These are phyloP conservation scores for Cornus kousa DNA, from an alignment of 148 eudicot genomes.

Conservation along the genomic window DNA sequence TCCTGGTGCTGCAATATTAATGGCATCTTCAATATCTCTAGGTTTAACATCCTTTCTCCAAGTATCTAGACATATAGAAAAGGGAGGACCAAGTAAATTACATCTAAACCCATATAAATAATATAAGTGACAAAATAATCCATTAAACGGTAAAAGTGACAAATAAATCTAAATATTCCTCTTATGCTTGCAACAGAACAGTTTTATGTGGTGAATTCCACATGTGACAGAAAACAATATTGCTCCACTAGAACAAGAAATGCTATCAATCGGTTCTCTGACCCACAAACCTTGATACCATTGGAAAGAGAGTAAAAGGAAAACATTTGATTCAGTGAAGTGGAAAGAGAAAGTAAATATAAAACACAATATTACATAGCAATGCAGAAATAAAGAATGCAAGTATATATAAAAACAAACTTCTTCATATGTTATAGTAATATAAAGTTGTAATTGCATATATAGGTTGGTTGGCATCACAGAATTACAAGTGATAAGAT, in stretches of 20 bases:
- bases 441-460: background rate
- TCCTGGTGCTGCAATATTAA: constrained; percentile 63
- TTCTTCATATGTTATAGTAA: background rate
- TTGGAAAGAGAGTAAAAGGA: too few relatives aligned
- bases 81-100: background rate
- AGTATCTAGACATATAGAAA: constrained; percentile 56
- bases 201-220: background rate
- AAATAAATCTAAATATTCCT: background rate
- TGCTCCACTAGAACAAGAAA: background rate
- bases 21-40: constrained; percentile 58
- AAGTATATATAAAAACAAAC: background rate
- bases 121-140: background rate
- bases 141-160: background rate
- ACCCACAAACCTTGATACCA: background rate
- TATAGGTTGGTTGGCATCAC: too few relatives aligned
- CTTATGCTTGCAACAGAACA: background rate
- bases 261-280: background rate
- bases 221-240: background rate
- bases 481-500: background rate
- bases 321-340: too few relatives aligned
- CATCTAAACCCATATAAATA: background rate
- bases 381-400: background rate
- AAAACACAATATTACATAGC: too few relatives aligned
- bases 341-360: too few relatives aligned
- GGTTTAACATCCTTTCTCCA: constrained; percentile 82